phyloP scores from a whole-genome alignment of 208 protist genomes.

The Trypanosoma brucei region DNA sequence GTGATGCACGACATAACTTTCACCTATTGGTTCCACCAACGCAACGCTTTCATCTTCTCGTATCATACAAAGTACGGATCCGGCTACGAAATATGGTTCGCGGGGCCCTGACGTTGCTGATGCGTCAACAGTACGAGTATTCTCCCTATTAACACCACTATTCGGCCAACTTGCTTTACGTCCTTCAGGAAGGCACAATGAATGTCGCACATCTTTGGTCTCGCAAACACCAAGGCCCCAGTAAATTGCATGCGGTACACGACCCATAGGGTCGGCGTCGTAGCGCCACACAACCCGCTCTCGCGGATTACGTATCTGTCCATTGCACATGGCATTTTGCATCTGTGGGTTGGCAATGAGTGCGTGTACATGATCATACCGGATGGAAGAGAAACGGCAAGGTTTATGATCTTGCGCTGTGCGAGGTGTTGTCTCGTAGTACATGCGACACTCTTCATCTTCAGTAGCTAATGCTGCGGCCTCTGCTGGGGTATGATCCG shows the following conservation, averaged over 20 bases:
- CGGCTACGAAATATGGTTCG: background rate
- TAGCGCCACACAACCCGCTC: slow-evolving; percentile 50
- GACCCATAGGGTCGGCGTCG: slow-evolving; percentile 34
- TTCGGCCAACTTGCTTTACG: background rate
- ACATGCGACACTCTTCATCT: background rate
- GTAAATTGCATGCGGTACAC: slow-evolving; percentile 58
- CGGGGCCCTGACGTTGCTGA: too few species aligned
- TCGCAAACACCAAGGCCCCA: slow-evolving; percentile 35
- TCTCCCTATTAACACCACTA: background rate
- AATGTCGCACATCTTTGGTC: background rate
- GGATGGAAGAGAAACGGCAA: slow-evolving; percentile 38
- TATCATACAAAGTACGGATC: slow-evolving; percentile 49
- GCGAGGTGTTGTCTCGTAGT: slow-evolving; percentile 24
- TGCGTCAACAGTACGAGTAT: background rate
- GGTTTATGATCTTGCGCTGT: slow-evolving; percentile 12
- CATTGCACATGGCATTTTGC: slow-evolving; percentile 31
- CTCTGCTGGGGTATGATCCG: background rate
- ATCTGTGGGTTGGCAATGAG: slow-evolving; percentile 33
- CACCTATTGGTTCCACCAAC: slow-evolving; percentile 23
- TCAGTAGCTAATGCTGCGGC: background rate
- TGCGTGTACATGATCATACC: slow-evolving; percentile 25
- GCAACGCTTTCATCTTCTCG: slow-evolving; percentile 66
- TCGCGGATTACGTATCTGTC: slow-evolving; percentile 18
- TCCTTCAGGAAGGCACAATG: background rate
- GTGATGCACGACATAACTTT: slow-evolving; percentile 55